Conservation (phyloP, 805 yeast genomes). For the Myxozyma neotropica region DNA sequence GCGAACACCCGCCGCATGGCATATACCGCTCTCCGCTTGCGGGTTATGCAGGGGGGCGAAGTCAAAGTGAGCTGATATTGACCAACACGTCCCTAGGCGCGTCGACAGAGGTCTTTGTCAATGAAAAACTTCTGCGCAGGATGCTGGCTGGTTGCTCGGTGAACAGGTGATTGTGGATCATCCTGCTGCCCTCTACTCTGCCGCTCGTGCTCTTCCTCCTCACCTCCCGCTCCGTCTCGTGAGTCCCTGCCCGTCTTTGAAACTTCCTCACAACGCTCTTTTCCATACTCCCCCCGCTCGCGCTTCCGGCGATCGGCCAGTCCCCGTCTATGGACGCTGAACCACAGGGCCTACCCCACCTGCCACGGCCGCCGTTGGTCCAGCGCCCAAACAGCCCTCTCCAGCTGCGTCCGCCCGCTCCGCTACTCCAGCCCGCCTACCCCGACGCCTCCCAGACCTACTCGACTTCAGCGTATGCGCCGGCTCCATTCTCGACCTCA, state of each 20-base stretch:
- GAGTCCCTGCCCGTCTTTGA: no score
- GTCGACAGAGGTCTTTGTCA: not conserved
- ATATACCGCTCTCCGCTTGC: not conserved
- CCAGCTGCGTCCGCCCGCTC: conserved; percentile 2
- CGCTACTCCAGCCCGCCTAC: not conserved
- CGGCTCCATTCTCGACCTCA: not conserved
- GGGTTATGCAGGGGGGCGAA: conserved; percentile 8
- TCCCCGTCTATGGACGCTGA: not conserved
- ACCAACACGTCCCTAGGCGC: not conserved
- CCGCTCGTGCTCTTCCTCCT: not conserved
- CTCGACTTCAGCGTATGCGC: not conserved
- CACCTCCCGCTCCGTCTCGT: not conserved
- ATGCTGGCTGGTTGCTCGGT: no score
- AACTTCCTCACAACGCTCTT: not conserved
- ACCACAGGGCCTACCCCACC: conserved; percentile 4
- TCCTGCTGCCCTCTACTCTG: not conserved
- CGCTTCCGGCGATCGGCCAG: not conserved
- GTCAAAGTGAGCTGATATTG: conserved; percentile 16
- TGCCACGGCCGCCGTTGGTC: conserved; percentile 9
- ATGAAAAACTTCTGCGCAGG: no score
- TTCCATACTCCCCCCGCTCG: not conserved
- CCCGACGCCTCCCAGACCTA: not conserved
- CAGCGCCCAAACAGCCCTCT: conserved; percentile 1
- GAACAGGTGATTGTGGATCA: not conserved
- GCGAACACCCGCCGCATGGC: conserved; percentile 12